Base-by-base conservation (phyloP, 257 asterid genomes). In the Nicotiana otophora region DNA sequence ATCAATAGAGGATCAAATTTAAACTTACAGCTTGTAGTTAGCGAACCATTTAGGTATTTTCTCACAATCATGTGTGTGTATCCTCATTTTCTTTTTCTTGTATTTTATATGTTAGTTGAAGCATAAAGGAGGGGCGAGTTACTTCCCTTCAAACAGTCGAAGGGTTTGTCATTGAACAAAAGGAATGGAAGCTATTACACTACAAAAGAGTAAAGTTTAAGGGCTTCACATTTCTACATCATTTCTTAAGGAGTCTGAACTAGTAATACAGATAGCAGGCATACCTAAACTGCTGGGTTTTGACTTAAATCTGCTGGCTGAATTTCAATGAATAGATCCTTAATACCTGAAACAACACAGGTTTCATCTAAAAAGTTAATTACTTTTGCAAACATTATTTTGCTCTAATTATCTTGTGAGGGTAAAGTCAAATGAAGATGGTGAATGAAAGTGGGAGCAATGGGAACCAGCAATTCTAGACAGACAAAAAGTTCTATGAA, bases 221-320 rank as follows among this genome's bases (percentile, higher is more conserved):
- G n/a, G n/a, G 80, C 75, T 33, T 31, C 20, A 8, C 11, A 31
- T 31, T 7, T 66, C 15, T 51, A 48, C 42, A 26, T 74, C 34
- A 48, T 33, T 48, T 48, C 62, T 10, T 48, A 48, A 20, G 39
- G 42, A 72, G 62, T 61, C 80, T 48, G 17, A 26, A 26, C 9
- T 16, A 80, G 77, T 46, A 46, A 80, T 33, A 60, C 16, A 61
- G 23, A 46, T 33, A 63, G 10, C 34, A 83, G 55, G 55, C 80
- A 80, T 88, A 94, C 98, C 97, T 93, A 98, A 85, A 93, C 98
- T 3, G 94, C 95, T 46, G 94, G 89, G 63, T 92, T 89, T 83
- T 90, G 86, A 67, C 70, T 82, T 78, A 96, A 85, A 90, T 96
- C 98, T 31, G 90, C 88, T 79, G 86, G 86, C 68, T 88, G 85